Evolutionary conservation across 108 stramenopile species (phyloP).

Genomic region (Cyclotella baltica): DNA sequence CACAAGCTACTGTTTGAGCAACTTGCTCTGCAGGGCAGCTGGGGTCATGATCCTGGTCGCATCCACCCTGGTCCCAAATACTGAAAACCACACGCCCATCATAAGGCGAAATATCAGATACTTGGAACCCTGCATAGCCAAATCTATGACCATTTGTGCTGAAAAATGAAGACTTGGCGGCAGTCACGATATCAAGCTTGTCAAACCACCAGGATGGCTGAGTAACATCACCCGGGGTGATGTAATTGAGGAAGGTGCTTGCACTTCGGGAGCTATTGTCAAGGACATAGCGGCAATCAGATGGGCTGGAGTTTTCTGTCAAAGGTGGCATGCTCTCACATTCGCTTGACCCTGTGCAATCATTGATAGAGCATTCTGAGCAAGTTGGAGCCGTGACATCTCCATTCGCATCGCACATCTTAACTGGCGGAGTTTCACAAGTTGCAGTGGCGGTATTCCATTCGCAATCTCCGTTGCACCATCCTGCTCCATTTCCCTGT

Average conservation of each 20-base stretch:
- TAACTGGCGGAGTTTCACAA: neutral
- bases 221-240: neutral
- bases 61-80: constrained; percentile 8
- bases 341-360: neutral
- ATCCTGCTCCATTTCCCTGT: neutral
- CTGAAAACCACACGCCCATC: neutral
- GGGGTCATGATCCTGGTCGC: neutral
- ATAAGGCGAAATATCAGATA: neutral
- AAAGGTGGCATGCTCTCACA: constrained; percentile 4
- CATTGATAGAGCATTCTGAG: neutral
- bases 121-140: constrained; percentile 6
- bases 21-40: neutral
- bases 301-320: neutral
- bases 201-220: neutral
- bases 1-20: neutral
- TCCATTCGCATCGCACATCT: neutral
- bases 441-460: neutral
- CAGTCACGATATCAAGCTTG: neutral
- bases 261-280: neutral
- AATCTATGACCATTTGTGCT: neutral
- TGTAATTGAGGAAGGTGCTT: neutral
- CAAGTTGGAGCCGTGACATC: neutral
- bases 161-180: neutral
- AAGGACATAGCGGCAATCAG: constrained; percentile 9
- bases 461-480: neutral